Evolutionary conservation across 208 protist genomes (phyloP).

Genomic region (Crithidia sp.): DNA sequence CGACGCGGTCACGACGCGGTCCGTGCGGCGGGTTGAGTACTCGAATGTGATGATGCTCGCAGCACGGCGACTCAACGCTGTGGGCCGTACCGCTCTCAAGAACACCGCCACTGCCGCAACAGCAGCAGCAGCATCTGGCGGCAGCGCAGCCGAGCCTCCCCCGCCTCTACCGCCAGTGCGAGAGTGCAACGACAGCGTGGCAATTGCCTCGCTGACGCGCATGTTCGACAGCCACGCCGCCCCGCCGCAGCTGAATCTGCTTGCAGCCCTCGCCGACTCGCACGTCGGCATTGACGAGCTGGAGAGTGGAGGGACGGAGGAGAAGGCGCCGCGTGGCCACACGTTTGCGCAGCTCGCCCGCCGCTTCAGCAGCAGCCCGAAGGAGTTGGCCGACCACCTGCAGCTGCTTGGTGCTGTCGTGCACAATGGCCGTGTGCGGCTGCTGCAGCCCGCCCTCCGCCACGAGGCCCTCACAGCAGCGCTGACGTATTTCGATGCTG

Average conservation of each 20-base stretch:
- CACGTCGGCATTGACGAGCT: conserved; percentile 60
- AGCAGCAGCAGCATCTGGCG: no score
- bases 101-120: no score
- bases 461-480: conserved; percentile 44
- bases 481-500: conserved; percentile 45
- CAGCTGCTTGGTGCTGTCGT: conserved; percentile 51
- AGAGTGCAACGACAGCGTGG: conserved; percentile 30
- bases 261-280: conserved; percentile 31
- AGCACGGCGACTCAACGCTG: conserved; percentile 19
- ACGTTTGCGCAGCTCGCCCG: conserved; percentile 62
- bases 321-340: conserved; percentile 15
- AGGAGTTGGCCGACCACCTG: conserved; percentile 52
- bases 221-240: conserved; percentile 59
- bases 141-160: not conserved
- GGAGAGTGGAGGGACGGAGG: conserved; percentile 13
- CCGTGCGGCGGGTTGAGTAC: conserved; percentile 78
- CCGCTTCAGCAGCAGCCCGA: conserved; percentile 43
- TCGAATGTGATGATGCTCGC: conserved; percentile 79
- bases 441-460: conserved; percentile 51
- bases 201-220: conserved; percentile 40
- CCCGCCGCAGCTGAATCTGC: conserved; percentile 35
- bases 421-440: conserved; percentile 49
- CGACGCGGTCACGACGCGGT: conserved; percentile 36
- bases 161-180: not conserved
- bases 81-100: not conserved